Evolutionary conservation across 306 rosid species (phyloP), one percentile per base, ranked within the genome.

Genomic region (Senna tora): DNA sequence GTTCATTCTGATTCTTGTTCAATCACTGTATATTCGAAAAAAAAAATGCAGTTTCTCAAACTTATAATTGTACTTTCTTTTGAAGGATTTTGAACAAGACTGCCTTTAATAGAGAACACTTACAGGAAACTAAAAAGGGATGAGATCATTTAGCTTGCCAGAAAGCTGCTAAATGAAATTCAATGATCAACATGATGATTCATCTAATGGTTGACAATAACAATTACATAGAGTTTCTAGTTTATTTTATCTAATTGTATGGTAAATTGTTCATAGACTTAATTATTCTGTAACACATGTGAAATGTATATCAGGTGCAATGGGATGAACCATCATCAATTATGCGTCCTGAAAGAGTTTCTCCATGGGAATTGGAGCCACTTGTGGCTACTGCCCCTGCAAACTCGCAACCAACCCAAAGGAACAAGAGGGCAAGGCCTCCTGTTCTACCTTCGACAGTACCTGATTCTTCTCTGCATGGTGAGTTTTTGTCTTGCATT

Each of bases 291-390:
- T 57, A 41, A 57, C 4, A 0, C 32, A 12, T 4, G 9, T 25
- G 5, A 41, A 22, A 45, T 75, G 20, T 30, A 7, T 73, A 69
- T 80, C 84, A 89, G 92, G 92, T 89, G 56, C 96, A 89, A 82
- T 89, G 96, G 96, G 96, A 89, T 80, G 96, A 89, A 56, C 87
- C 87, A 7, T 89, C 92, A 59, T 83, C 88, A 3, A 89, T 85
- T 58, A 34, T 85, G 75, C 92, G 96, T 59, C 90, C 96, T 42
- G 92, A 89, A 22, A 81, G 83, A 79, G 92, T 89, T 63, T 89
- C 96, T 9, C 74, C 96, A 28, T 89, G 96, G 96, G 96, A 89
- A 64, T 80, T 89, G 87, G 96, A 89, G 79, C 90, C 96, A 19
- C 89, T 87, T 67, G 75, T 87, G 67, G 81, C 86, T 15, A 73